A percentile compares a stretch with the other conserved stretches of the same genome.
Evolutionary conservation across 2,329 filamentous ascomycete species (phyloP).

Genomic region (Arthrinium puccinioides): DNA sequence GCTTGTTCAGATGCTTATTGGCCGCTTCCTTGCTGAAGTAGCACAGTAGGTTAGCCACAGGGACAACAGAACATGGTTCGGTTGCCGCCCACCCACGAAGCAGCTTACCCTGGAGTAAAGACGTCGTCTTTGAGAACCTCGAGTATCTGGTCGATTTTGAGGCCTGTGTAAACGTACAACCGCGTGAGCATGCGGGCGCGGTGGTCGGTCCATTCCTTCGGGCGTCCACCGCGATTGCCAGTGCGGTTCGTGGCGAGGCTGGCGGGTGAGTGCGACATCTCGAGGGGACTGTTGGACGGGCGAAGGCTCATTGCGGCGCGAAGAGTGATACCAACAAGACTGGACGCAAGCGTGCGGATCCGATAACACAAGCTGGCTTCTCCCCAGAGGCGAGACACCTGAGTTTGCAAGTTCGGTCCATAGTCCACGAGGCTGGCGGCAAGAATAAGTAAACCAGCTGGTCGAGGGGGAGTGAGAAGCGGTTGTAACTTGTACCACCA

Average conservation of each 20-base stretch:
- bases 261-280: no score
- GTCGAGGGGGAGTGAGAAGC: no score
- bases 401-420: no score
- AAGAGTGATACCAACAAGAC: no score
- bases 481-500: no score
- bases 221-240: slow-evolving; percentile 36
- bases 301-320: no score
- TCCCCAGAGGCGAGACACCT: no score
- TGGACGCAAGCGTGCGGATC: no score
- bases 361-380: no score
- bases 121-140: slow-evolving; percentile 37
- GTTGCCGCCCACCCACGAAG: background rate
- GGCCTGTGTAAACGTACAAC: slow-evolving; percentile 49
- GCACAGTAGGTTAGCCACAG: slow-evolving; percentile 6
- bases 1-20: slow-evolving; percentile 48
- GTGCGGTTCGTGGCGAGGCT: slow-evolving; percentile 13
- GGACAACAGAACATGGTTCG: slow-evolving; percentile 1
- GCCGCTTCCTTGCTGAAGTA: slow-evolving; percentile 44
- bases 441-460: no score
- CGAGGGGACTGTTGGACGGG: no score
- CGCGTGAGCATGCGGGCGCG: slow-evolving; percentile 46
- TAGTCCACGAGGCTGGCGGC: no score
- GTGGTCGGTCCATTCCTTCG: slow-evolving; percentile 47
- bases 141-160: slow-evolving; percentile 43
- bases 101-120: slow-evolving; percentile 37